Base-by-base conservation (phyloP, 345 rosid genomes). In the Pelargonium nanum region DNA sequence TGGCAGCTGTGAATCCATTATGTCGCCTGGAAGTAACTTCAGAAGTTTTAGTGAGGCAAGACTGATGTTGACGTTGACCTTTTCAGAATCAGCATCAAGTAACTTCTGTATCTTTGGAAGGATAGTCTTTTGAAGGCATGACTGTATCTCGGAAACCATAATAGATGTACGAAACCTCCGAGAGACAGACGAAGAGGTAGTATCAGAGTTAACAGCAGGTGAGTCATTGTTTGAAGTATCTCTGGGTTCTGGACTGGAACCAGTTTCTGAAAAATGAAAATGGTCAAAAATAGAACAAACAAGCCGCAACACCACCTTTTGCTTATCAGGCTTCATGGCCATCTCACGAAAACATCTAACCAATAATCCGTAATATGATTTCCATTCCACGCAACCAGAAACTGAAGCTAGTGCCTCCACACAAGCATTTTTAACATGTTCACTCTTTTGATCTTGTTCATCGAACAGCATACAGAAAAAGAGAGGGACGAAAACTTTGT, bases 391-490 rank as follows among this genome's bases (percentile, higher is more conserved):
- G 59, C 63, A 73, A 68, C 87, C 77, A 67, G 96, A 77, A 59
- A 85, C 58, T 45, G 88, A 81, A 56, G 99, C 85, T 68, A 93
- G 81, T 54, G 96, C 94, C 68, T 83, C 90, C 26, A 74, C 19
- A 69, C 91, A 93, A 51, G 96, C 91, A 70, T 63, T 66, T 73
- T 68, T 87, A 50, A 85, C 72, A 61, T 87, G 79, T 56, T 89
- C 85, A 19, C 67, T 83, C 65, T 80, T 87, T 57, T 84, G 86
- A 60, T 77, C 88, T 81, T 89, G 85, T 62, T 69, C 81, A 62
- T 87, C 99, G 30, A 85, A 79, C 75, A 89, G 62, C 81, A 93
- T 79, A 65, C 82, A 80, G 84, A 85, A 85, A 74, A 89, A 85
- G 65, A 93, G 76, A 0, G 94, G 90, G 44, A 87, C 79, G 59